Evolutionary conservation across 179 eudicot species (phyloP).

Genomic region (Patellifolia procumbens): DNA sequence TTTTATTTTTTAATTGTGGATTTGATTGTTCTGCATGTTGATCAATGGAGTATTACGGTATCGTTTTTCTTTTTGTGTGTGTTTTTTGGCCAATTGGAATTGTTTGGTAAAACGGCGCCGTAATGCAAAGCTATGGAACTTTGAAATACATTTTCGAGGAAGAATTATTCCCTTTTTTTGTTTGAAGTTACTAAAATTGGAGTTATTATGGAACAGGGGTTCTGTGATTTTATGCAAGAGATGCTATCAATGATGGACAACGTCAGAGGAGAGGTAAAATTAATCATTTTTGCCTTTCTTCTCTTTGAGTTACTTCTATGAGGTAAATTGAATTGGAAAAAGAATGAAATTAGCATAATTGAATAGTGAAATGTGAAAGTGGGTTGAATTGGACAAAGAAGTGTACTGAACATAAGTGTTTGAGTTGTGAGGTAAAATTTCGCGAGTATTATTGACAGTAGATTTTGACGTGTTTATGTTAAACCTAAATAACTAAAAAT

Average conservation of each 20-base stretch:
- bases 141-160: background rate
- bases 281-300: background rate
- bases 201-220: conserved; percentile 53
- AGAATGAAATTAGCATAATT: background rate
- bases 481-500: too few relatives aligned
- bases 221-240: conserved; percentile 87
- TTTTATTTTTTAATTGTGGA: background rate
- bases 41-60: background rate
- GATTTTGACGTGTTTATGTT: too few relatives aligned
- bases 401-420: too few relatives aligned
- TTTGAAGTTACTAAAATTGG: background rate
- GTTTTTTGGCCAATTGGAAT: too few relatives aligned
- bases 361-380: background rate
- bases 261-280: conserved; percentile 51
- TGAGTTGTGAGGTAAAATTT: too few relatives aligned
- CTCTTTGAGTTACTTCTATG: background rate
- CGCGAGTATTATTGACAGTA: too few relatives aligned
- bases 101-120: background rate
- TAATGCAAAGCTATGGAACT: background rate
- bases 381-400: too few relatives aligned
- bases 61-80: background rate
- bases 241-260: conserved; percentile 78
- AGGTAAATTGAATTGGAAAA: background rate
- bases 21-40: conserved; percentile 4
- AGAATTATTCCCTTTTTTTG: background rate